A percentile compares a stretch with the other conserved stretches of the same genome.
phyloP scores from a whole-genome alignment of 2,329 filamentous ascomycete genomes.

The Colletotrichum orbiculare region DNA sequence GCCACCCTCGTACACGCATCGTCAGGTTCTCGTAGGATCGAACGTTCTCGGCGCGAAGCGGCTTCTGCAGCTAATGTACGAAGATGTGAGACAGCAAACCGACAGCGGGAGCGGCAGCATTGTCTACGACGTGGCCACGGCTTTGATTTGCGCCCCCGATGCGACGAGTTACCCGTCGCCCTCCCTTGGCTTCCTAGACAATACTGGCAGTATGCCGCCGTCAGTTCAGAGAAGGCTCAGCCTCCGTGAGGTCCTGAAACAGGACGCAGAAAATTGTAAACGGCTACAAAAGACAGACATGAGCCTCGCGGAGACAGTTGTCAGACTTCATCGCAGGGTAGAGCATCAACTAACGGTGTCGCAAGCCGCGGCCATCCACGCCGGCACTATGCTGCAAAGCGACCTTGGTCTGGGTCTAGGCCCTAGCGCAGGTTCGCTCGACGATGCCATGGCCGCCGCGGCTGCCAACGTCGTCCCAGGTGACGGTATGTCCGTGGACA shows the following conservation, averaged over 20 bases:
- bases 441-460: slow-evolving; percentile 54
- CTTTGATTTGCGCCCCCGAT: slow-evolving; percentile 76
- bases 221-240: slow-evolving; percentile 61
- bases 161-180: slow-evolving; percentile 56
- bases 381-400: slow-evolving; percentile 55
- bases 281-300: slow-evolving; percentile 67
- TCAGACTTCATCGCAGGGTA: slow-evolving; percentile 72
- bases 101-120: slow-evolving; percentile 68
- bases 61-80: slow-evolving; percentile 71
- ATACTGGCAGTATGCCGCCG: slow-evolving; percentile 48
- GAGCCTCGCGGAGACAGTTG: slow-evolving; percentile 68
- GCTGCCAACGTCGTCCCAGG: slow-evolving; percentile 48
- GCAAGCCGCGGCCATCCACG: slow-evolving; percentile 47
- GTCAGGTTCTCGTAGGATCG: slow-evolving; percentile 71
- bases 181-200: slow-evolving; percentile 46
- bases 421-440: slow-evolving; percentile 46
- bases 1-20: slow-evolving; percentile 77
- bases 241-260: slow-evolving; percentile 69
- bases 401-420: slow-evolving; percentile 55
- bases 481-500: slow-evolving; percentile 54
- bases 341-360: slow-evolving; percentile 70
- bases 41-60: slow-evolving; percentile 71
- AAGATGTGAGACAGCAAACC: slow-evolving; percentile 74
- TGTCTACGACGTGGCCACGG: slow-evolving; percentile 75
- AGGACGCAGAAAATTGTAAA: slow-evolving; percentile 68